Evolutionary conservation across 176 grass and related monocot species (phyloP), one percentile per base, ranked within the genome.

Genomic region (Bromus sterilis): DNA sequence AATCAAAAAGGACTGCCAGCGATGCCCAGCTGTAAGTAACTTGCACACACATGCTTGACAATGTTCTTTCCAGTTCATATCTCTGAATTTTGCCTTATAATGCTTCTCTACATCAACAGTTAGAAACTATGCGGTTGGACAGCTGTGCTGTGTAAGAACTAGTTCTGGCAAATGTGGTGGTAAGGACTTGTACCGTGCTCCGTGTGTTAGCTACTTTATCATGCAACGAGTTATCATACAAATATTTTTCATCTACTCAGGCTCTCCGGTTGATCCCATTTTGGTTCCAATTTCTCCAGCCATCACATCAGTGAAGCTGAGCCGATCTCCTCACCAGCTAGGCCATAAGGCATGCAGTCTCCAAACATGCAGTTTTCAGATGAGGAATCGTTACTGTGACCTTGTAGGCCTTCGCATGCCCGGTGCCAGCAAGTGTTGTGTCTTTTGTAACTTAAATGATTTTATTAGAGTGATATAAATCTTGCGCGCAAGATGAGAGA

Each of bases 1-100:
- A 94, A 87, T 94, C 87, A 0, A 94, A 94, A 80, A 82, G 92
- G 51, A 62, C 84, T 65, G 57, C 89, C 59, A 80, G 75, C 48
- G 89, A 94, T 86, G 88, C 46, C 29, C 88, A 82, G 48, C 83
- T 61, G 78, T 89, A 80, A 86, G 85, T 59, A 42, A 29, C 36
- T 63, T 31, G 5, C 43, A 55, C 67, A 80, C 31, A 26, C 7
- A 11, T 56, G 40, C 36, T 33, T 10, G 73, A 41, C 7, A 24
- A 32, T 89, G 10, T 48, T 60, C 13, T 35, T 76, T 59, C 31
- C 44, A 51, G 9, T 51, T 84, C 69, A 51, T 62, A 48, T 4
- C n/a, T 75, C 69, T 85, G 49, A 89, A 39, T 28, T 53, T 21
- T 32, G 32, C 63, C 1, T 8, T 4, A 2, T 35, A 11, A 34